A percentile compares a stretch with the other conserved stretches of the same genome.
Evolutionary conservation across 2,329 filamentous ascomycete species (phyloP).

Genomic region (Graphiopsis chlorocephala): DNA sequence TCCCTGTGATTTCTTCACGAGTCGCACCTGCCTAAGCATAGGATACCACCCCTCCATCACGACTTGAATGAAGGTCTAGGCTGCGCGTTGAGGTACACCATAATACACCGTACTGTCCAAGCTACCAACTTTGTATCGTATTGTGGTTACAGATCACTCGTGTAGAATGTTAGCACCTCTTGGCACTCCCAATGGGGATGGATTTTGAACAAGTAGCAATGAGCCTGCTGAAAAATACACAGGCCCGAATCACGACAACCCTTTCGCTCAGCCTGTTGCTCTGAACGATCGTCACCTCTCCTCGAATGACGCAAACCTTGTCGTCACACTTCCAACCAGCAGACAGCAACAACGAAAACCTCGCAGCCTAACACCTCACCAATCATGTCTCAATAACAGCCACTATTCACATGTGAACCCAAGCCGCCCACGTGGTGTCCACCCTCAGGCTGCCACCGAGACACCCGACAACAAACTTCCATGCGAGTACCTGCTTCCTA

Average conservation of each 20-base stretch:
- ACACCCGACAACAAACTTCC: not conserved
- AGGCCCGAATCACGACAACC: not conserved
- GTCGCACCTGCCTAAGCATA: not conserved
- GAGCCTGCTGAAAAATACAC: not conserved
- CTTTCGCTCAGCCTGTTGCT: not conserved
- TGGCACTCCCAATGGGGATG: not conserved
- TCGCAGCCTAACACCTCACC: not conserved
- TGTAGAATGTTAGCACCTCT: not conserved
- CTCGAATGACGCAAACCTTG: not conserved
- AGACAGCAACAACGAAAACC: not conserved
- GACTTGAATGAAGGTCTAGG: not conserved
- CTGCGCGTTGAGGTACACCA: not conserved
- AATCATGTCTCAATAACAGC: not conserved
- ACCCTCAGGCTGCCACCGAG: not conserved
- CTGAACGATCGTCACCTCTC: not conserved
- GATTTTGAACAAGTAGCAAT: not conserved
- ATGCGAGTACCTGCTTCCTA: not conserved
- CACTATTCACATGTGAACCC: not conserved
- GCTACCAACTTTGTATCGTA: not conserved
- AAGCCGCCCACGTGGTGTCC: not conserved
- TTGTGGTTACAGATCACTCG: not conserved
- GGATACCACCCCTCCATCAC: not conserved
- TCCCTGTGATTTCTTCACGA: not conserved
- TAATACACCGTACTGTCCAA: not conserved
- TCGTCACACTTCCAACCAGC: not conserved